Conservation (phyloP, 345 rosid species). For the Mallotus nudiflorus region DNA sequence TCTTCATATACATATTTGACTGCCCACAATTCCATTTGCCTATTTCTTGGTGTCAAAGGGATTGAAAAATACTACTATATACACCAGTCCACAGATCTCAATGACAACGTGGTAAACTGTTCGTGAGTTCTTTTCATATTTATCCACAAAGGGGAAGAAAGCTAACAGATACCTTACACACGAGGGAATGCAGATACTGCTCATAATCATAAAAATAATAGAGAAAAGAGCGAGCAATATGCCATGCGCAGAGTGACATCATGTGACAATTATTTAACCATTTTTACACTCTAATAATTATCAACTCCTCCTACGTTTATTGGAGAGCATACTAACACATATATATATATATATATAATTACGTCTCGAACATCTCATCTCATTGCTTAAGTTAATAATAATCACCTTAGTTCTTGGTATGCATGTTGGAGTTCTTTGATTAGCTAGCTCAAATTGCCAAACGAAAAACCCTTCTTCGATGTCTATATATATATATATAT, state of each 20-base stretch:
- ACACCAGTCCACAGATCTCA: background rate
- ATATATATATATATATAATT: background rate
- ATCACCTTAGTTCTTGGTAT: background rate
- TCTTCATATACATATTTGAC: conserved; percentile 11
- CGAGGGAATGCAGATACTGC: background rate
- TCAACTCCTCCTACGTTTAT: too few species aligned
- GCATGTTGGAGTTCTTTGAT: background rate
- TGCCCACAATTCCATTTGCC: conserved; percentile 22
- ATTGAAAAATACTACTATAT: background rate
- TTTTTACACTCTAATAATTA: too few species aligned
- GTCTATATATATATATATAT: too few species aligned
- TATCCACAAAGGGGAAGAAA: background rate
- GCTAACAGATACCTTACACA: background rate
- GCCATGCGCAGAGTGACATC: conserved; percentile 11
- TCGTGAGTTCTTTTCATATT: background rate
- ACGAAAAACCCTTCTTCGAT: too few species aligned
- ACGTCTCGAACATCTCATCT: background rate
- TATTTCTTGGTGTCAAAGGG: conserved; percentile 10
- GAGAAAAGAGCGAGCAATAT: background rate
- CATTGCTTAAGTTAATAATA: background rate
- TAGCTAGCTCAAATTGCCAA: too few species aligned
- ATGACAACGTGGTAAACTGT: background rate
- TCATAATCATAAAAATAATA: background rate
- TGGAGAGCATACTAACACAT: too few species aligned
- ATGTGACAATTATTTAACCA: background rate